A percentile compares a stretch with the other conserved stretches of the same genome.
Conservation (phyloP, 169 alveolate species). For the Neospora caninum region DNA sequence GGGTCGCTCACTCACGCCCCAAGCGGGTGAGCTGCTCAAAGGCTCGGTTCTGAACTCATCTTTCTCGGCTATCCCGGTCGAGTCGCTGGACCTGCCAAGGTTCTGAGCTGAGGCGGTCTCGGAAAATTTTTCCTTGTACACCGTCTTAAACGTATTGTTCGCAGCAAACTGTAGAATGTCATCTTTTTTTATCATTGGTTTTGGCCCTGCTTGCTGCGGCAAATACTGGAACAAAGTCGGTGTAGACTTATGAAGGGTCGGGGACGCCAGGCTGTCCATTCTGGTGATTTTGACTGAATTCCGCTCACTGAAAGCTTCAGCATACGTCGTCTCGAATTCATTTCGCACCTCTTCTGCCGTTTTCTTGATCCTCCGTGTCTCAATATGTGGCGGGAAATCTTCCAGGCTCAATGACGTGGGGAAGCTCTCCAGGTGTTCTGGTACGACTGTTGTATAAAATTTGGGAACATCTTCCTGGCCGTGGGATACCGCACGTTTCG, state of each 20-base stretch:
- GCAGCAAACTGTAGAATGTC: background rate
- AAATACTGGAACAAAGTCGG: too few relatives aligned
- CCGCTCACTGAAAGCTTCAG: background rate
- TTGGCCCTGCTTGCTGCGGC: too few relatives aligned
- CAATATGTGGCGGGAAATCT: background rate
- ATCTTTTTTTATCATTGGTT: too few relatives aligned
- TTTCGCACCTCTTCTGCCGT: background rate
- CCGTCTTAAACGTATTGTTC: background rate
- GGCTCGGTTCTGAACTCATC: background rate
- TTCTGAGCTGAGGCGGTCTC: background rate
- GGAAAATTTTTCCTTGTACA: background rate
- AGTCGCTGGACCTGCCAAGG: background rate
- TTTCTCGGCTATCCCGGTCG: background rate
- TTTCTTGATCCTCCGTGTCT: background rate
- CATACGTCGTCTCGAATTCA: background rate
- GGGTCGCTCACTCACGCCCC: constrained; percentile 29
- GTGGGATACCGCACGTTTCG: too few relatives aligned
- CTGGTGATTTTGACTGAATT: background rate
- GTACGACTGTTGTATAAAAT: too few relatives aligned
- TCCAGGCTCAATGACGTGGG: background rate
- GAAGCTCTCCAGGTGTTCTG: too few relatives aligned
- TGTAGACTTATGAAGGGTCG: too few relatives aligned
- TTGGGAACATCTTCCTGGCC: too few relatives aligned
- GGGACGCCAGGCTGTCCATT: too few relatives aligned
- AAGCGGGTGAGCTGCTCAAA: background rate